Percentiles rank a stretch among this genome's conserved stretches.
Evolutionary conservation across 1,284 basidiomycete species (phyloP).

Genomic region (Leccinum cinnamomeum): DNA sequence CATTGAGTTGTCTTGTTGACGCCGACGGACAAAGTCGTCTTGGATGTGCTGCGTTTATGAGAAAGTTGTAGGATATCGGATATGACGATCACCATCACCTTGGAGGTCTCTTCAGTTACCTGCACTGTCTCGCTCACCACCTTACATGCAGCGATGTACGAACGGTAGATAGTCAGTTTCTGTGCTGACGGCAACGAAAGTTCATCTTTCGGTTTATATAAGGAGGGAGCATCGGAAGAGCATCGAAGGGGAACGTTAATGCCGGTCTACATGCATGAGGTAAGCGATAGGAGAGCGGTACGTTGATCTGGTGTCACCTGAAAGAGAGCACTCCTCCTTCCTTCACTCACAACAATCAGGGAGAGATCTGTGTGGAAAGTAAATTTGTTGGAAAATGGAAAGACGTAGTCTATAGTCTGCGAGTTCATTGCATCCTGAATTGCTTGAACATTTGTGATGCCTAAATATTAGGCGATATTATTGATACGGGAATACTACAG

Average conservation of each 20-base stretch:
- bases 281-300: background rate
- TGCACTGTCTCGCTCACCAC: constrained; percentile 43
- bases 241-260: constrained; percentile 48
- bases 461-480: constrained; percentile 34
- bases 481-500: background rate
- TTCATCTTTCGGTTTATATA: constrained; percentile 51
- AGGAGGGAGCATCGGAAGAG: constrained; percentile 22
- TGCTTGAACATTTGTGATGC: constrained; percentile 66
- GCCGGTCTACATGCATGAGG: constrained; percentile 46
- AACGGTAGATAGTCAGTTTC: constrained; percentile 53
- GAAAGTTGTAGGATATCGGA: background rate
- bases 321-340: constrained; percentile 67
- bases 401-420: constrained; percentile 76
- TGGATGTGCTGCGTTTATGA: constrained; percentile 57
- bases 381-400: constrained; percentile 73
- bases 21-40: constrained; percentile 66
- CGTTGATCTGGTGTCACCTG: constrained; percentile 40
- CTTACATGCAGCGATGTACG: constrained; percentile 55
- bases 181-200: constrained; percentile 46
- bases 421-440: constrained; percentile 67
- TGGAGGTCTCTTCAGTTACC: constrained; percentile 52
- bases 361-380: constrained; percentile 74
- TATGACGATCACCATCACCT: constrained; percentile 39
- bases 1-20: constrained; percentile 46
- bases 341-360: constrained; percentile 65